phyloP scores from a whole-genome alignment of 2,329 filamentous ascomycete genomes.

The Aspergillus amoenus region DNA sequence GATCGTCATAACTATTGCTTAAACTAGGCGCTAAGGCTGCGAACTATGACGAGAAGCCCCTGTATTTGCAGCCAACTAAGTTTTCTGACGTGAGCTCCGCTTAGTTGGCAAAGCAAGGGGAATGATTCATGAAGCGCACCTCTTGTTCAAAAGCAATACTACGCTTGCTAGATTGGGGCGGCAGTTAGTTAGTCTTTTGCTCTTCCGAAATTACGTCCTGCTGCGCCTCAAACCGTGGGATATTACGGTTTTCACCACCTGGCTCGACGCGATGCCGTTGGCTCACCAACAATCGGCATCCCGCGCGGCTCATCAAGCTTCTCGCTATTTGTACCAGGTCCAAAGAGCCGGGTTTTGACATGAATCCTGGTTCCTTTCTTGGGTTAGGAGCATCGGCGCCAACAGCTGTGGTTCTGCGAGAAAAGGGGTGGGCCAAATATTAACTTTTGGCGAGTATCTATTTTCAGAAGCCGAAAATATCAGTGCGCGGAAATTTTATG shows the following conservation, averaged over 20 bases:
- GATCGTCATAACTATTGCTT: background rate
- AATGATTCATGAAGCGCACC: background rate
- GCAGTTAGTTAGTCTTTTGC: background rate
- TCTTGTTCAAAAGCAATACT: conserved; percentile 12
- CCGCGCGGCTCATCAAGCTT: conserved; percentile 7
- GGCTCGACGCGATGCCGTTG: no score
- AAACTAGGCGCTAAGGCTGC: background rate
- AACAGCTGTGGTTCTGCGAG: background rate
- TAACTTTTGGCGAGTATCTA: background rate
- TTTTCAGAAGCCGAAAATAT: background rate
- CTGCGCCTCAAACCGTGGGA: background rate
- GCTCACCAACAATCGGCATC: background rate
- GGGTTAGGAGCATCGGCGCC: background rate
- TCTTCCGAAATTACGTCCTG: background rate
- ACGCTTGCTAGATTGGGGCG: conserved; percentile 4
- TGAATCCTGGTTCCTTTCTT: background rate
- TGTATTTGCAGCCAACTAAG: background rate
- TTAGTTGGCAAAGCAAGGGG: conserved; percentile 1
- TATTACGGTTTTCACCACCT: background rate
- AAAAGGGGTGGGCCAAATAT: background rate
- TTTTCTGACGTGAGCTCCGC: background rate
- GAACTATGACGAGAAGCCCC: background rate
- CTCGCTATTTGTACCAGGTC: conserved; percentile 14
- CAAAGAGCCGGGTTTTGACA: conserved; percentile 14
- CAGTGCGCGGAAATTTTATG: background rate